These are phyloP conservation scores for Apophysomyces elegans DNA, from an alignment of 371 early-diverging fungal genomes.

Conservation along the genomic window DNA sequence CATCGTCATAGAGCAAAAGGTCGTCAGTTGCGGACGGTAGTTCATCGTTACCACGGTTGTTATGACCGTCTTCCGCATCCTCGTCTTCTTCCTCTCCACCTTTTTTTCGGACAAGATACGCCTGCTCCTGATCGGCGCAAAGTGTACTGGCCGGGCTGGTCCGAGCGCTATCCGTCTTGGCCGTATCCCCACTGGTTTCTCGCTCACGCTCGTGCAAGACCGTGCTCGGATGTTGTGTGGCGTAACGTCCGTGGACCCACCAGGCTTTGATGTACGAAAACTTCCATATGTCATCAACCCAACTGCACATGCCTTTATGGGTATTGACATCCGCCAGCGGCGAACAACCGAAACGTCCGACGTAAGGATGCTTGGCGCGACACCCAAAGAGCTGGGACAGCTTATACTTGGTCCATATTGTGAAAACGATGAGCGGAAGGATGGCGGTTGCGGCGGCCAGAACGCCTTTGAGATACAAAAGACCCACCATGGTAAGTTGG, in stretches of 20 bases:
- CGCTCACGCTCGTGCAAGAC: neutral
- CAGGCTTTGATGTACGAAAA: slow-evolving; percentile 35
- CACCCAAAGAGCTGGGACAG: slow-evolving; percentile 47
- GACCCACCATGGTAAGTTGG: slow-evolving; percentile 85
- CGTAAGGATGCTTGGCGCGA: slow-evolving; percentile 41
- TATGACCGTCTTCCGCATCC: too few relatives aligned
- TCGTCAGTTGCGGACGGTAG: slow-evolving; percentile 14
- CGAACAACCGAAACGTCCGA: slow-evolving; percentile 43
- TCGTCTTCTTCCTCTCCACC: neutral
- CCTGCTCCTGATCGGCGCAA: slow-evolving; percentile 3
- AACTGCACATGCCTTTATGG: slow-evolving; percentile 9
- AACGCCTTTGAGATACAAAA: slow-evolving; percentile 66
- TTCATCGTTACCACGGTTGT: neutral
- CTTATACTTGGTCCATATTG: slow-evolving; percentile 57
- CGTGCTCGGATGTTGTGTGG: slow-evolving; percentile 15
- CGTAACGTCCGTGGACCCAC: slow-evolving; percentile 45
- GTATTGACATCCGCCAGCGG: slow-evolving; percentile 17
- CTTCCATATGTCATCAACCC: slow-evolving; percentile 45
- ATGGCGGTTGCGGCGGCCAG: slow-evolving; percentile 47
- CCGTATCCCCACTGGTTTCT: neutral
- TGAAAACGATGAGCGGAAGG: slow-evolving; percentile 52
- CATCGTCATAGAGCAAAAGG: slow-evolving; percentile 27
- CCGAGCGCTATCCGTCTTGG: slow-evolving; percentile 1
- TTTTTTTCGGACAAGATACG: neutral
- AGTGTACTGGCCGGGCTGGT: neutral